Evolutionary conservation across 805 yeast species (phyloP).

Genomic region (Yamadazyma scolyti): DNA sequence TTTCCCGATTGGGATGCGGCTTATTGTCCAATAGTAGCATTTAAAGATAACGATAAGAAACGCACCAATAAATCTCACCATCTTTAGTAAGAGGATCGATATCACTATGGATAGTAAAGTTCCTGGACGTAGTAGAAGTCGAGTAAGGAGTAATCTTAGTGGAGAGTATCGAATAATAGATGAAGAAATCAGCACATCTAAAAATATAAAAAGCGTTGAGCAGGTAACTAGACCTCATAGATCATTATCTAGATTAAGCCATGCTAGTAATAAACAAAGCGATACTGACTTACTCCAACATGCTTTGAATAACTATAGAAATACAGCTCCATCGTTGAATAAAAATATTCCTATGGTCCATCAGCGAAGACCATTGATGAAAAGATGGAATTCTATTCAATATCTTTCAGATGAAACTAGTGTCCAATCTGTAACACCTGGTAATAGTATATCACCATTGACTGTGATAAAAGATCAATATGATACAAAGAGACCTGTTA

Average conservation of each 20-base stretch:
- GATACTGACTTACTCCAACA: constrained; percentile 2
- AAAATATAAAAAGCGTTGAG: constrained; percentile 1
- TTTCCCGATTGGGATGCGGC: too few relatives aligned
- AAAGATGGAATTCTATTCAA: constrained; percentile 14
- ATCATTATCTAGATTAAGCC: constrained; percentile 8
- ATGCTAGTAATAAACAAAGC: neutral
- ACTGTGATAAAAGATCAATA: constrained; percentile 25
- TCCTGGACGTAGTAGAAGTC: constrained; percentile 4
- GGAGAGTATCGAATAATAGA: constrained; percentile 8
- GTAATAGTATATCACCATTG: constrained; percentile 21
- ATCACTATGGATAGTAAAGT: too few relatives aligned
- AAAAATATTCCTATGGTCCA: constrained; percentile 11
- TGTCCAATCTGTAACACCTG: neutral
- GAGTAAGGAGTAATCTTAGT: constrained; percentile 2
- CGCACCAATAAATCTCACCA: too few relatives aligned
- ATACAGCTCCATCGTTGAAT: constrained; percentile 4
- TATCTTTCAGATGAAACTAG: constrained; percentile 3
- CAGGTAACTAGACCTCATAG: constrained; percentile 6
- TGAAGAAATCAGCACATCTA: constrained; percentile 3
- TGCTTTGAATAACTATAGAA: constrained; percentile 7
- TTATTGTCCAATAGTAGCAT: too few relatives aligned
- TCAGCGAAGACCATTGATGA: constrained; percentile 9
- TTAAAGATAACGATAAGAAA: too few relatives aligned
- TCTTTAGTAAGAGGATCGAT: too few relatives aligned
- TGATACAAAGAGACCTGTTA: constrained; percentile 18